Evolutionary conservation across 495 filamentous ascomycete species (phyloP), one percentile per base, ranked within the genome.

Genomic region (Penicillium longicatenatum): DNA sequence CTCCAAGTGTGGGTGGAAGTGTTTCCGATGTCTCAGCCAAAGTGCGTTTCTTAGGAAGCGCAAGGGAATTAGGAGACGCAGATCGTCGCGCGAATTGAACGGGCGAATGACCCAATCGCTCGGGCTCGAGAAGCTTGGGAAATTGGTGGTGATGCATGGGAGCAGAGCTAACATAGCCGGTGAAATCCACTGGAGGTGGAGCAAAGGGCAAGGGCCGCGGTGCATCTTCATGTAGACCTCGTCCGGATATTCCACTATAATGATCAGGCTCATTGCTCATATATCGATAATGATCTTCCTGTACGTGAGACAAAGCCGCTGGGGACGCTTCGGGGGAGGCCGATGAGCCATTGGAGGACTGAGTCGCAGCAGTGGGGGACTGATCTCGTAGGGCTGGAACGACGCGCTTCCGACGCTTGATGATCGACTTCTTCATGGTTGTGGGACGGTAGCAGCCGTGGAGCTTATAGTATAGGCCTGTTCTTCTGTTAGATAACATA

Each of bases 391-490:
- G 72, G 17, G 90, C 92, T 19, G 94, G 93, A 42, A 98, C 91
- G 16, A 98, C 92, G 19, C 94, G 88, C 76, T 98, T 98, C 57
- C 94, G 86, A 42, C 94, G 85, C 74, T 98, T 98, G 70, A 98
- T 98, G 51, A 94, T 86, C 0, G 89, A 88, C 74, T 97, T 98
- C 73, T 98, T 98, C 95, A 98, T 98, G 1, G 89, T 89, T 12
- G 92, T 89, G 7, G 94, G 94, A 30, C 94, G 84, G 74, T 96
- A 93, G 49, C 89, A 86, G 52, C 93, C 92, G 67, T 98, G 94
- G 1, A 98, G 85, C 70, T 98, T 98, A 73, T 96, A 91, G 68
- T 98, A 98, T n/a, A 98, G 77, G 30, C 93, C 93, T 97, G 21
- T 45, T 35, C 62, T 79, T 60, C 74, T 71, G 61, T 42, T 43